A percentile compares a stretch with the other conserved stretches of the same genome.
Evolutionary conservation across 83 land plant genomes (phyloP).

Genomic region (Picea mariana): DNA sequence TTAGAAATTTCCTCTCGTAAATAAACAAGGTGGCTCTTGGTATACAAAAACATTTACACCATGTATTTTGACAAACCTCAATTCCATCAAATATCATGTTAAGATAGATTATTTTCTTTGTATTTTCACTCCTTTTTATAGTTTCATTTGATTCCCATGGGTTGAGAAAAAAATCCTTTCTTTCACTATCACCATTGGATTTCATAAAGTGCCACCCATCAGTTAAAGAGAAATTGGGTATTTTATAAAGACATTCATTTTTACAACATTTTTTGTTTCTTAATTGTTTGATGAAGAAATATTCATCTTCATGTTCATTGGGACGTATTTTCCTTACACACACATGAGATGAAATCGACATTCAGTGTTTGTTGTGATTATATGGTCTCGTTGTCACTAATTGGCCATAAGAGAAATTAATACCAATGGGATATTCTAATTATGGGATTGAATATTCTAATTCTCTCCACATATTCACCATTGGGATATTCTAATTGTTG

Average conservation of each 20-base stretch:
- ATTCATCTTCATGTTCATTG: too few species aligned
- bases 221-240: background rate
- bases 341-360: background rate
- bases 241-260: too few species aligned
- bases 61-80: background rate
- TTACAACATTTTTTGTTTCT: too few species aligned
- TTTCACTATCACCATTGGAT: background rate
- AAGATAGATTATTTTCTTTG: background rate
- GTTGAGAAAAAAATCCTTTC: background rate
- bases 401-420: too few species aligned
- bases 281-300: background rate
- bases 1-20: background rate
- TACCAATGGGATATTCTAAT: too few species aligned
- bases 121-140: too few species aligned
- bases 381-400: too few species aligned
- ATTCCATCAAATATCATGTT: background rate
- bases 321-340: background rate
- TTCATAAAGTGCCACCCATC: background rate
- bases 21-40: background rate
- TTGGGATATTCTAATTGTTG: too few species aligned
- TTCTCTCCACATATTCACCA: too few species aligned
- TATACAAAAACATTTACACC: background rate
- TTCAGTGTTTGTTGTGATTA: too few species aligned
- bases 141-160: too few species aligned
- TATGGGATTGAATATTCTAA: too few species aligned